phyloP scores from a whole-genome alignment of 1,139 yeast genomes.

The Geotrichum citri-aurantii region DNA sequence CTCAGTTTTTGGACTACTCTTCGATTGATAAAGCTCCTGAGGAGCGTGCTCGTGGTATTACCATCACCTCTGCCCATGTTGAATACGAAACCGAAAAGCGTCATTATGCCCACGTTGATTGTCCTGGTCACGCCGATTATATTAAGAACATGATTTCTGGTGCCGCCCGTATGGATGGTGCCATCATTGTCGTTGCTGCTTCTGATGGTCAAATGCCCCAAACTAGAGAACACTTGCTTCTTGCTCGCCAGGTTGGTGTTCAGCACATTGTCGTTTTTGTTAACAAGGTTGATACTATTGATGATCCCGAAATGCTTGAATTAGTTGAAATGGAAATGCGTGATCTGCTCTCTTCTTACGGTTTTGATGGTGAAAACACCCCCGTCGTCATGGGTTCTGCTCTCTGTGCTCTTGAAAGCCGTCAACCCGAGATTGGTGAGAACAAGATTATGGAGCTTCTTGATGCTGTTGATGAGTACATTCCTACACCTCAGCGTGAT shows the following conservation, averaged over 20 bases:
- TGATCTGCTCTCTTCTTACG: conserved; percentile 82
- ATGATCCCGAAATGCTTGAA: conserved; percentile 99
- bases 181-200: conserved; percentile 98
- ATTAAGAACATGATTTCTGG: conserved; percentile 99
- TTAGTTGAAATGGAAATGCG: conserved; percentile 99
- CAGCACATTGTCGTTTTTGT: conserved; percentile 95
- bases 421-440: conserved; percentile 86
- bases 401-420: conserved; percentile 86
- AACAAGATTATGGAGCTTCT: conserved; percentile 77
- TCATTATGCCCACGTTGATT: conserved; percentile 95
- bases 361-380: conserved; percentile 96
- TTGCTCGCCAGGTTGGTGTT: conserved; percentile 99
- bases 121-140: conserved; percentile 99
- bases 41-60: conserved; percentile 99
- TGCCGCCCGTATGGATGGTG: conserved; percentile 99
- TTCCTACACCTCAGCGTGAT: conserved; percentile 96
- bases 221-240: conserved; percentile 95
- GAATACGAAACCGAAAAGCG: conserved; percentile 90
- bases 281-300: conserved; percentile 95
- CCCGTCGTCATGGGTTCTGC: conserved; percentile 99
- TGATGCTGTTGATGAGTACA: conserved; percentile 88
- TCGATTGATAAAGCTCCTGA: conserved; percentile 98
- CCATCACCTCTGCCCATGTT: conserved; percentile 95
- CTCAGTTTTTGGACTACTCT: conserved; percentile 84
- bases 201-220: conserved; percentile 99